A percentile compares a stretch with the other conserved stretches of the same genome.
Conservation (phyloP, 2,329 filamentous ascomycete genomes). For the Phymatotrichopsis omnivora region DNA sequence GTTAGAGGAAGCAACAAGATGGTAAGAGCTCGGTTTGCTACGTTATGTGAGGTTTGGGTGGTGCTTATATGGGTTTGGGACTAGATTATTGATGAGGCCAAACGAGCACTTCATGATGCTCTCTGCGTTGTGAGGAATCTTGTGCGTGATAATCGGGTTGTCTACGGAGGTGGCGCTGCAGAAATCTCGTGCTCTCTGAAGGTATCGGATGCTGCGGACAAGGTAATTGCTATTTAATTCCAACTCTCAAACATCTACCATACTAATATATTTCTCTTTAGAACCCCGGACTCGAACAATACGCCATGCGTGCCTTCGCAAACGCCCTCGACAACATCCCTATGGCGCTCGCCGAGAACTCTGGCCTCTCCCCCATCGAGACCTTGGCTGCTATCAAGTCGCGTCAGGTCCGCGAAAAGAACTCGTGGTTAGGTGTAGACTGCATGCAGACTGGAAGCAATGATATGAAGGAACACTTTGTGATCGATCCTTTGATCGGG, state of each 20-base stretch:
- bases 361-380: conserved; percentile 88
- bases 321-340: conserved; percentile 89
- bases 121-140: conserved; percentile 96
- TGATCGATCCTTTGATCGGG: conserved; percentile 95
- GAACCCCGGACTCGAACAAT: conserved; percentile 95
- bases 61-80: not conserved
- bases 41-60: not conserved
- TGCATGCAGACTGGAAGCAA: conserved; percentile 95
- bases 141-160: conserved; percentile 89
- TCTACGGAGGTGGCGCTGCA: conserved; percentile 92
- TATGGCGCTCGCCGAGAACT: conserved; percentile 96
- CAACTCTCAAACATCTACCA: conserved; percentile 1
- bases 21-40: conserved; percentile 46
- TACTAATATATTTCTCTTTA: conserved; percentile 32
- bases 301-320: conserved; percentile 95
- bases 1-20: conserved; percentile 99
- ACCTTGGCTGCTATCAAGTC: conserved; percentile 92
- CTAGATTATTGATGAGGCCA: conserved; percentile 96
- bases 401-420: conserved; percentile 81
- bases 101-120: conserved; percentile 92
- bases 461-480: conserved; percentile 96
- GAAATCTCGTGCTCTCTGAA: conserved; percentile 96
- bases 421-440: conserved; percentile 76
- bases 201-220: conserved; percentile 86
- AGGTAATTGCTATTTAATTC: conserved; percentile 40